Evolutionary conservation across 2,329 filamentous ascomycete genomes (phyloP).

Genomic region (Aspergillus felis): DNA sequence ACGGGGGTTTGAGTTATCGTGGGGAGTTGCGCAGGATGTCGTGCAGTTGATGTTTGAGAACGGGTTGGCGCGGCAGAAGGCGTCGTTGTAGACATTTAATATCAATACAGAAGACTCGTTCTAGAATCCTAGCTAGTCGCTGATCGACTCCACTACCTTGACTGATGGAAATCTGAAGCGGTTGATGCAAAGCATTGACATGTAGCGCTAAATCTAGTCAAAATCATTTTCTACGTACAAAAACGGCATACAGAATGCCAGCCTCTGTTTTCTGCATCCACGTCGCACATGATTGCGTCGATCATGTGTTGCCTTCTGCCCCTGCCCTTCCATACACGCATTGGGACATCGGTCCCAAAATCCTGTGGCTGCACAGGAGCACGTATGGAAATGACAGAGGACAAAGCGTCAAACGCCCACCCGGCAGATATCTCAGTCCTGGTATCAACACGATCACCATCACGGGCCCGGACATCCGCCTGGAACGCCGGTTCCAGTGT

Average conservation of each 20-base stretch:
- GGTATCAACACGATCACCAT: constrained; percentile 20
- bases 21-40: constrained; percentile 56
- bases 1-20: constrained; percentile 59
- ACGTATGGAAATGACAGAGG: constrained; percentile 14
- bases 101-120: neutral
- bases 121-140: neutral
- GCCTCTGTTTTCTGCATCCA: constrained; percentile 22
- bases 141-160: neutral
- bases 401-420: constrained; percentile 17
- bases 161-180: neutral
- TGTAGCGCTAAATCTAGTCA: constrained; percentile 12
- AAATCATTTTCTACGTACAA: constrained; percentile 30
- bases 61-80: constrained; percentile 19
- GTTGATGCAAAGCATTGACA: neutral
- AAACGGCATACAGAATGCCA: constrained; percentile 27
- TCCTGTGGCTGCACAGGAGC: constrained; percentile 4
- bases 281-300: constrained; percentile 23
- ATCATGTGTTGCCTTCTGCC: constrained; percentile 18
- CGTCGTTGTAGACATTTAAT: constrained; percentile 16
- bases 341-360: constrained; percentile 7
- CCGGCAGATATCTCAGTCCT: constrained; percentile 21
- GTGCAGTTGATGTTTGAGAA: constrained; percentile 35
- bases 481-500: constrained; percentile 17
- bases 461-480: constrained; percentile 17
- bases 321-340: constrained; percentile 9